Conservation (phyloP, 805 yeast species). For the Peterozyma toletana region DNA sequence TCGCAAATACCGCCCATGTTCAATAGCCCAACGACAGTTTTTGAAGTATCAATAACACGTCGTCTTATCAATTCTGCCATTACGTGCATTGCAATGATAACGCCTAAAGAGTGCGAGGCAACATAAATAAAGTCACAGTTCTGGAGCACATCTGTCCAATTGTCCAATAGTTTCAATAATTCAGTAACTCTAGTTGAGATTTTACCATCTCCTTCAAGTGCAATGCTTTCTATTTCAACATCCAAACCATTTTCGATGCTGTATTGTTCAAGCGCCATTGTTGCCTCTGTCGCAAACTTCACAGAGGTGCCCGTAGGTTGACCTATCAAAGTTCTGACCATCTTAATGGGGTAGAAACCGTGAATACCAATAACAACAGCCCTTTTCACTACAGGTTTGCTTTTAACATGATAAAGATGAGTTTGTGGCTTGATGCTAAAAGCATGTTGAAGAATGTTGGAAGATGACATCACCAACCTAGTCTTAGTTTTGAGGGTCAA, state of each 20-base stretch:
- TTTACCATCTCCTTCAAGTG: constrained; percentile 88
- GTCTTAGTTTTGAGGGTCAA: constrained; percentile 17
- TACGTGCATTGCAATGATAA: constrained; percentile 79
- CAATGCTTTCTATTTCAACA: constrained; percentile 68
- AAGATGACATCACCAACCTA: constrained; percentile 15
- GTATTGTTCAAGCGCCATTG: constrained; percentile 62
- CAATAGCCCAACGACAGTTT: constrained; percentile 59
- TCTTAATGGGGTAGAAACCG: constrained; percentile 86
- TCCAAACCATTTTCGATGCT: constrained; percentile 31
- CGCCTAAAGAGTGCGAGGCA: constrained; percentile 91
- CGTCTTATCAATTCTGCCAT: constrained; percentile 25
- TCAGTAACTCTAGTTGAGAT: constrained; percentile 75
- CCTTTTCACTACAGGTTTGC: constrained; percentile 25
- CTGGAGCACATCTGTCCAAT: constrained; percentile 52
- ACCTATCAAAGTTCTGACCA: constrained; percentile 78
- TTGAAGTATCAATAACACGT: constrained; percentile 5
- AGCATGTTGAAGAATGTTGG: constrained; percentile 11
- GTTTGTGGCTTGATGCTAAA: constrained; percentile 17
- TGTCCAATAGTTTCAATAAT: constrained; percentile 59
- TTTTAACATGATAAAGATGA: constrained; percentile 18
- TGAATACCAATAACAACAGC: constrained; percentile 89
- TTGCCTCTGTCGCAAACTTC: constrained; percentile 77
- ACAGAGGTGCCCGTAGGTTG: constrained; percentile 90
- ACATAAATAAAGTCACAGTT: constrained; percentile 73
- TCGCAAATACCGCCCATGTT: constrained; percentile 90